Conservation (phyloP, 2,329 filamentous ascomycete species). For the Camillea tinctor region DNA sequence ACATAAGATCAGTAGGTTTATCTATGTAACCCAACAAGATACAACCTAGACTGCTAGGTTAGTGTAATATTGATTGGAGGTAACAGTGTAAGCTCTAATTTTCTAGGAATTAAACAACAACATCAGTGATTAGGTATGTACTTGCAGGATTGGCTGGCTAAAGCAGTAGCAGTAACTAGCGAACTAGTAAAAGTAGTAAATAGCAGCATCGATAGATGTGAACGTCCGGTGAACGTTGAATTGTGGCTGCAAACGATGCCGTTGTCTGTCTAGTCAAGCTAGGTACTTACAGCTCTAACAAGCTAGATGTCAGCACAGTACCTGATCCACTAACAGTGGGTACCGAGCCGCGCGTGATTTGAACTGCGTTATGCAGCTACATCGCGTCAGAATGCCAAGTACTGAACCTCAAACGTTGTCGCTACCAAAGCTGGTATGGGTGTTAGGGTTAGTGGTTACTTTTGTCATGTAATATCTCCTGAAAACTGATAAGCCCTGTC, state of each 20-base stretch:
- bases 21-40: not conserved
- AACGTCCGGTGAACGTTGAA: no score
- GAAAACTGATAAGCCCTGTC: not conserved
- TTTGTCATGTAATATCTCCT: not conserved
- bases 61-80: not conserved
- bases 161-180: not conserved
- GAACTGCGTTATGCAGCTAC: not conserved
- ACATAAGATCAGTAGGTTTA: no score
- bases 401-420: not conserved
- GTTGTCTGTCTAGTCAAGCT: not conserved
- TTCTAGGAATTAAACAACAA: no score
- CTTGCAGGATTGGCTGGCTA: not conserved
- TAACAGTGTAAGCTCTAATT: not conserved
- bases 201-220: not conserved
- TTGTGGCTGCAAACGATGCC: not conserved
- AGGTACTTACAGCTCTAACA: not conserved
- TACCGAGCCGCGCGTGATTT: not conserved
- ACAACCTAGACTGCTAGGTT: no score
- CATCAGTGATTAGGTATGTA: no score
- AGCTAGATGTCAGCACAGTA: not conserved
- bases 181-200: not conserved
- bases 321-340: not conserved
- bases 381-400: not conserved
- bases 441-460: not conserved
- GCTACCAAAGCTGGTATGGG: not conserved